Conservation (phyloP, 139 green algal genomes). For the Chlamydomonas urium region DNA sequence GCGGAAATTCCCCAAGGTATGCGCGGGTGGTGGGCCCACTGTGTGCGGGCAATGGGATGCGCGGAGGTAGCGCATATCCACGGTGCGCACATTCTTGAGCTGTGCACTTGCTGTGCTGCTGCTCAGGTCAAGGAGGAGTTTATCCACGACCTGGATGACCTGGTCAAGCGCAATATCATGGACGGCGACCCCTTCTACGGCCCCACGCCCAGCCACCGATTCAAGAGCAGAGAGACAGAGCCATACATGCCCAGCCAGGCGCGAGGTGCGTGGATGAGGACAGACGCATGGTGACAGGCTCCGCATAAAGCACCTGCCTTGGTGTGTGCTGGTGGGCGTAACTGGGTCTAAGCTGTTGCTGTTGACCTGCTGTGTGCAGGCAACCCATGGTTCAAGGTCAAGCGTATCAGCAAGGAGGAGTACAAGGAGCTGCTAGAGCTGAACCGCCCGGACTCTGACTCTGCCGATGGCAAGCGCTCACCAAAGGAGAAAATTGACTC, state of each 20-base stretch:
- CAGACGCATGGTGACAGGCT: background rate
- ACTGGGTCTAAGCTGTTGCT: too few relatives aligned
- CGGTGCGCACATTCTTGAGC: too few relatives aligned
- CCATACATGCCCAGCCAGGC: constrained; percentile 48
- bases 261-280: constrained; percentile 20
- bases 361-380: too few relatives aligned
- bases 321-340: too few relatives aligned
- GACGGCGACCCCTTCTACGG: constrained; percentile 52
- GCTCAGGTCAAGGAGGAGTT: constrained; percentile 41
- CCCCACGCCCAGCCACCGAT: constrained; percentile 31
- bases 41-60: too few relatives aligned
- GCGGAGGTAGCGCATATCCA: too few relatives aligned
- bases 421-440: constrained; percentile 51
- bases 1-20: constrained; percentile 2
- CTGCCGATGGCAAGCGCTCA: background rate
- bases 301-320: too few relatives aligned
- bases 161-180: constrained; percentile 48
- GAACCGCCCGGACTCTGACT: background rate
- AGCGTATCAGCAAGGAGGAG: constrained; percentile 46
- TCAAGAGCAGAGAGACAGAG: constrained; percentile 40
- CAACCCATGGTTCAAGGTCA: constrained; percentile 43
- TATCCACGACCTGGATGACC: constrained; percentile 40
- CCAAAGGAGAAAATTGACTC: constrained; percentile 19
- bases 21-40: background rate
- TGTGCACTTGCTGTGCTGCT: background rate